phyloP scores from a whole-genome alignment of 1,284 basidiomycete genomes.

The Sporisorium reilianum region DNA sequence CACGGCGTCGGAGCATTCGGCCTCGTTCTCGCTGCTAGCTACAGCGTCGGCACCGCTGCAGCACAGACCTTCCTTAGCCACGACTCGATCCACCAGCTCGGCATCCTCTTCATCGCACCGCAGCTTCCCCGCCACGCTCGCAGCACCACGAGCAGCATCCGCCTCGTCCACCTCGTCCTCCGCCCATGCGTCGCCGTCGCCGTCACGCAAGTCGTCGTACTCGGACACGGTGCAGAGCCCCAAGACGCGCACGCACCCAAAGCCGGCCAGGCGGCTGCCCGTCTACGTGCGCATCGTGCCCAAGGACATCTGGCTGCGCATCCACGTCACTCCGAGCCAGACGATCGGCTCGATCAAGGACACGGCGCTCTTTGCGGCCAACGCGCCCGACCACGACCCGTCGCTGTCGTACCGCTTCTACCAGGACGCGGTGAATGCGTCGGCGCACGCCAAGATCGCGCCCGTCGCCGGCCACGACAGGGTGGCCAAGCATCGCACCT shows the following conservation, averaged over 20 bases:
- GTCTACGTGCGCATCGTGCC: constrained; percentile 59
- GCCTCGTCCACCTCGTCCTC: constrained; percentile 6
- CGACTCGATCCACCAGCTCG: constrained; percentile 25
- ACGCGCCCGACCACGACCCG: constrained; percentile 47
- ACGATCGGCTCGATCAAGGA: constrained; percentile 58
- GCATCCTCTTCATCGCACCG: constrained; percentile 23
- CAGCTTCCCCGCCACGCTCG: constrained; percentile 5
- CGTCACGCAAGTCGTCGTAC: constrained; percentile 1
- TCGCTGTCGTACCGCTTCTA: constrained; percentile 44
- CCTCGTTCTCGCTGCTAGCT: not conserved
- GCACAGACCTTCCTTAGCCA: constrained; percentile 27
- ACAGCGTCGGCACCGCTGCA: constrained; percentile 9
- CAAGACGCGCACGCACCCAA: not conserved
- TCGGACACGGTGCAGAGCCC: constrained; percentile 1
- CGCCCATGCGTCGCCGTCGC: not conserved
- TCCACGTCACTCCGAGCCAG: constrained; percentile 44
- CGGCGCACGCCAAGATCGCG: constrained; percentile 31
- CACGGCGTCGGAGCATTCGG: no score
- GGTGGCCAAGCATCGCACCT: constrained; percentile 32
- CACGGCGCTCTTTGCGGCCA: constrained; percentile 28
- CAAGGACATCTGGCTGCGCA: constrained; percentile 57
- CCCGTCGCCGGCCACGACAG: constrained; percentile 28
- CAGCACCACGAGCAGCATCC: not conserved
- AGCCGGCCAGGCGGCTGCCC: constrained; percentile 21
- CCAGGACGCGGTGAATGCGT: constrained; percentile 43